phyloP scores from a whole-genome alignment of 2,329 filamentous ascomycete species.

The Penicillium sp. region DNA sequence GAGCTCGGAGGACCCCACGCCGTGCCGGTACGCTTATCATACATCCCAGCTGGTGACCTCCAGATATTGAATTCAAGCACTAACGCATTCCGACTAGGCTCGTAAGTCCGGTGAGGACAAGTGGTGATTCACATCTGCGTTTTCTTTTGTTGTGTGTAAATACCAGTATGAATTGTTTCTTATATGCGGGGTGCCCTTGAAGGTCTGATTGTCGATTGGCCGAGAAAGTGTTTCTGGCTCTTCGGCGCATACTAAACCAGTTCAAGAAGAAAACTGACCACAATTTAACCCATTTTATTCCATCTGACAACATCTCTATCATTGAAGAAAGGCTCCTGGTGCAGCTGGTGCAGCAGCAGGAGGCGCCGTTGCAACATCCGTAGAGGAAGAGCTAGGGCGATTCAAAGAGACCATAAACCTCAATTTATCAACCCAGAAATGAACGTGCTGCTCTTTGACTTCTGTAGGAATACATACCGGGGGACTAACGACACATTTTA shows the following conservation, averaged over 20 bases:
- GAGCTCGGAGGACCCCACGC: conserved; percentile 70
- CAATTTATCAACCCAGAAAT: too few relatives aligned
- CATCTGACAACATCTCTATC: not conserved
- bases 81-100: conserved; percentile 25
- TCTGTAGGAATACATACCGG: too few relatives aligned
- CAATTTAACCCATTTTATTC: not conserved
- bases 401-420: not conserved
- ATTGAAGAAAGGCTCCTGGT: not conserved
- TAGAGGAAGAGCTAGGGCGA: not conserved
- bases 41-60: not conserved
- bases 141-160: conserved; percentile 36
- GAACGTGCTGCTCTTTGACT: too few relatives aligned
- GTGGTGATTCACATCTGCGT: conserved; percentile 30
- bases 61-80: not conserved
- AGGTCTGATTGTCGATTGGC: conserved; percentile 21
- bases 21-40: conserved; percentile 54
- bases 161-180: conserved; percentile 34
- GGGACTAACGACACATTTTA: too few relatives aligned
- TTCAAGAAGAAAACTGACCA: conserved; percentile 14
- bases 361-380: not conserved
- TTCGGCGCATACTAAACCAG: conserved; percentile 14
- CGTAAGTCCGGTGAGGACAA: conserved; percentile 38
- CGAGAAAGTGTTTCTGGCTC: conserved; percentile 10
- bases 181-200: conserved; percentile 31
- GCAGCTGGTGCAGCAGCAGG: not conserved